phyloP scores from a whole-genome alignment of 1,139 yeast species.

The Pichia sp. region DNA sequence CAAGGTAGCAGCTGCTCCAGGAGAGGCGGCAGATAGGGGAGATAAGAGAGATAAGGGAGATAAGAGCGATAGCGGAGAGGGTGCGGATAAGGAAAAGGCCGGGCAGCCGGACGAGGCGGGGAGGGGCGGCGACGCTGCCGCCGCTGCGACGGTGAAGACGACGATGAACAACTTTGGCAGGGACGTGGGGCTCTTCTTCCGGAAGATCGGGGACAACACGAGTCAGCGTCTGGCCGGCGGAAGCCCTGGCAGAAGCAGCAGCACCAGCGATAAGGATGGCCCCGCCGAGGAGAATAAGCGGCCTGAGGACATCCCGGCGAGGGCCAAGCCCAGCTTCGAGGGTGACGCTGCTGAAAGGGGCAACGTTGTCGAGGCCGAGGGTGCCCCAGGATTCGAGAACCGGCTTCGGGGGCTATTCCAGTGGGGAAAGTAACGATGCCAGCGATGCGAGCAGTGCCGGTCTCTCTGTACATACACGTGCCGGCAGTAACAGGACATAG shows the following conservation, averaged over 20 bases:
- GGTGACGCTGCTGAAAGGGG: not conserved
- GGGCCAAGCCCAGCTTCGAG: not conserved
- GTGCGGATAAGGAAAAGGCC: not conserved
- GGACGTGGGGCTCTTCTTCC: conserved; percentile 10
- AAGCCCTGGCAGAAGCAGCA: too few relatives aligned
- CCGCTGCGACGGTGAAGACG: too few relatives aligned
- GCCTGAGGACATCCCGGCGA: not conserved
- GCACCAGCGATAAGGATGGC: not conserved
- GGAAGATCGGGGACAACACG: conserved; percentile 3
- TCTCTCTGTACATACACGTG: too few relatives aligned
- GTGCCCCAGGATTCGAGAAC: not conserved
- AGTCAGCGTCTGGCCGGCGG: not conserved
- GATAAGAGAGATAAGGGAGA: not conserved
- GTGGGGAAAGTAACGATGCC: not conserved
- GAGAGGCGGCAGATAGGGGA: not conserved
- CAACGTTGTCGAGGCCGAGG: not conserved
- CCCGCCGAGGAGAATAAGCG: not conserved
- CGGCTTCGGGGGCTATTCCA: conserved; percentile 2
- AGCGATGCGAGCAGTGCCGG: too few relatives aligned
- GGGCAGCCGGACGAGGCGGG: not conserved
- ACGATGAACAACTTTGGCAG: conserved; percentile 3
- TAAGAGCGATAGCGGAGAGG: not conserved
- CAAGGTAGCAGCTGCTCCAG: too few relatives aligned
- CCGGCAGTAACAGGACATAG: too few relatives aligned
- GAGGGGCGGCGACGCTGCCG: not conserved